Evolutionary conservation across 306 rosid species (phyloP).

Genomic region (Vicia villosa): DNA sequence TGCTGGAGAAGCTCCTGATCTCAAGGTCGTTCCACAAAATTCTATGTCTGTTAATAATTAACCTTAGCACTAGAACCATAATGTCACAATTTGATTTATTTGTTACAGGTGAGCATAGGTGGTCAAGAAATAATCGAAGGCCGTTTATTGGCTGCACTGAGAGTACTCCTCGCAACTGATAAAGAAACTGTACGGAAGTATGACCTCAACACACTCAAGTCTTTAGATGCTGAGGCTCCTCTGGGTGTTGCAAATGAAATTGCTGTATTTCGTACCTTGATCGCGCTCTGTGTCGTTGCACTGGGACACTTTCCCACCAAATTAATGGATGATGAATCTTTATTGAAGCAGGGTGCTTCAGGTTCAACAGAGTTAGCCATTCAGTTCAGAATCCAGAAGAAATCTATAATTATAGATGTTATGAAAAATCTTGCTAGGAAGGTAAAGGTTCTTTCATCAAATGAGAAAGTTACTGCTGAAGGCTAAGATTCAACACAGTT

Average conservation of each 20-base stretch:
- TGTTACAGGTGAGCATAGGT: conserved; percentile 73
- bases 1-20: conserved; percentile 72
- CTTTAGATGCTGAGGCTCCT: conserved; percentile 76
- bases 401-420: conserved; percentile 64
- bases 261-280: conserved; percentile 68
- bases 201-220: conserved; percentile 66
- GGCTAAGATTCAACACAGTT: conserved; percentile 39
- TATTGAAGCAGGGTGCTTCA: conserved; percentile 59
- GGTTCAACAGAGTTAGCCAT: conserved; percentile 70
- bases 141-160: conserved; percentile 83
- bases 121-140: conserved; percentile 77
- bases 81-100: conserved; percentile 10
- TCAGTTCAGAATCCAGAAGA: conserved; percentile 87
- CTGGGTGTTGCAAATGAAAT: conserved; percentile 76
- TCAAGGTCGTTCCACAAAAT: conserved; percentile 61
- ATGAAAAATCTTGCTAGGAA: conserved; percentile 79
- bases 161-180: conserved; percentile 64
- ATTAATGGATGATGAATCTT: conserved; percentile 80
- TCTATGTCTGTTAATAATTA: neutral
- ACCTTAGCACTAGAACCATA: conserved; percentile 3
- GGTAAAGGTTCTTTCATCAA: conserved; percentile 70
- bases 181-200: conserved; percentile 52
- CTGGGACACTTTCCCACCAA: conserved; percentile 88
- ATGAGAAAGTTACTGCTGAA: conserved; percentile 49
- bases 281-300: conserved; percentile 85